phyloP scores from a whole-genome alignment of 768 basidiomycete species.

The Asterophora parasitica region DNA sequence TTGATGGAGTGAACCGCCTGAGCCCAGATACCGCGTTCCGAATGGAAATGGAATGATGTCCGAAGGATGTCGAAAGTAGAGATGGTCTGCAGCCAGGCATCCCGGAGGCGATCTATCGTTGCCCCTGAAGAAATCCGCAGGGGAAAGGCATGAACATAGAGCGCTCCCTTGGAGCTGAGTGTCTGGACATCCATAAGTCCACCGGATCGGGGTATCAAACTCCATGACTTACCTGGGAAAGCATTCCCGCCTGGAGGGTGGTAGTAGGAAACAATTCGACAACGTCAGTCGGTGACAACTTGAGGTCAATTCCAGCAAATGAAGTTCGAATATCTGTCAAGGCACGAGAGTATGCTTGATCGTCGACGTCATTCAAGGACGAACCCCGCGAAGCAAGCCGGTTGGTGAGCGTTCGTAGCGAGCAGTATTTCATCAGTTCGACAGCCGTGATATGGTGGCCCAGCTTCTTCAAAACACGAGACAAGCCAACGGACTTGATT shows the following conservation, averaged over 20 bases:
- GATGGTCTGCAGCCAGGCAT: conserved; percentile 32
- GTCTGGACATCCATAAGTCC: conserved; percentile 19
- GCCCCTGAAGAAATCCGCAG: conserved; percentile 16
- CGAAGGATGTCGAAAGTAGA: conserved; percentile 35
- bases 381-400: background rate
- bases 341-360: background rate
- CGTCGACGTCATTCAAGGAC: background rate
- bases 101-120: conserved; percentile 25
- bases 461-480: conserved; percentile 27
- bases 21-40: conserved; percentile 29
- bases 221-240: conserved; percentile 36
- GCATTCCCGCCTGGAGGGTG: conserved; percentile 43
- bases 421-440: conserved; percentile 32
- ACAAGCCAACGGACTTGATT: conserved; percentile 40
- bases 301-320: conserved; percentile 14
- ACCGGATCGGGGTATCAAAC: background rate
- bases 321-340: background rate
- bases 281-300: conserved; percentile 24
- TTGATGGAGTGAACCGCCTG: conserved; percentile 25
- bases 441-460: conserved; percentile 30
- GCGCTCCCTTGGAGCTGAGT: conserved; percentile 22
- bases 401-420: conserved; percentile 15
- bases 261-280: conserved; percentile 36
- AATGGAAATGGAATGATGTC: conserved; percentile 42
- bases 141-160: conserved; percentile 31